Evolutionary conservation across 192 early-diverging fungal genomes (phyloP).

Genomic region (Backusella liffmaniae): DNA sequence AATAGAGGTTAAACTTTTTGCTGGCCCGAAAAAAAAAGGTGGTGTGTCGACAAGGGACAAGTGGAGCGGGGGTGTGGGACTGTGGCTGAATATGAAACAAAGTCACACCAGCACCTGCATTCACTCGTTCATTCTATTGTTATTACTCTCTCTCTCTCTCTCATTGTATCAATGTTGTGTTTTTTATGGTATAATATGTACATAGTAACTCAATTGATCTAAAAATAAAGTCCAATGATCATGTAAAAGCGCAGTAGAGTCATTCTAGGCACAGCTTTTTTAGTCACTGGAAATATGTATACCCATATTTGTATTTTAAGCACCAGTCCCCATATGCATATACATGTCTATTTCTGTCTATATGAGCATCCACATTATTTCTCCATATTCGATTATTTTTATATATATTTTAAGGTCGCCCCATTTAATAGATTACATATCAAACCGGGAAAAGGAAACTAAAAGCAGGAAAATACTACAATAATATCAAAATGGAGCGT

Average conservation of each 20-base stretch:
- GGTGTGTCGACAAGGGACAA: constrained; percentile 4
- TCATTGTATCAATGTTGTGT: too few species aligned
- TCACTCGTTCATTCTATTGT: neutral
- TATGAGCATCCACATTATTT: neutral
- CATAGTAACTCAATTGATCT: neutral
- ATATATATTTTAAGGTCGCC: neutral
- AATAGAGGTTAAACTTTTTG: neutral
- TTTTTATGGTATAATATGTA: neutral
- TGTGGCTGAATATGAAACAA: constrained; percentile 4
- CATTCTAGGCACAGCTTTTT: neutral
- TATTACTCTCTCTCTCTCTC: neutral
- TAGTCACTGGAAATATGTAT: neutral
- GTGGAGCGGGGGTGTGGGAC: neutral
- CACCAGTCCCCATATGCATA: neutral
- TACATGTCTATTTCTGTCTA: neutral
- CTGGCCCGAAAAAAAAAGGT: neutral
- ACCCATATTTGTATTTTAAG: neutral
- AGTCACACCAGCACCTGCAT: neutral
- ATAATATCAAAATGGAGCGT: too few species aligned
- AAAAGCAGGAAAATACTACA: neutral
- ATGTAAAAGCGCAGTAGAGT: neutral
- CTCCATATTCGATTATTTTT: neutral
- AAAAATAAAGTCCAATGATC: neutral
- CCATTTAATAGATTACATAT: neutral
- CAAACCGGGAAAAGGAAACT: neutral